Evolutionary conservation across 345 rosid species (phyloP).

Genomic region (Eucalyptus regnans): DNA sequence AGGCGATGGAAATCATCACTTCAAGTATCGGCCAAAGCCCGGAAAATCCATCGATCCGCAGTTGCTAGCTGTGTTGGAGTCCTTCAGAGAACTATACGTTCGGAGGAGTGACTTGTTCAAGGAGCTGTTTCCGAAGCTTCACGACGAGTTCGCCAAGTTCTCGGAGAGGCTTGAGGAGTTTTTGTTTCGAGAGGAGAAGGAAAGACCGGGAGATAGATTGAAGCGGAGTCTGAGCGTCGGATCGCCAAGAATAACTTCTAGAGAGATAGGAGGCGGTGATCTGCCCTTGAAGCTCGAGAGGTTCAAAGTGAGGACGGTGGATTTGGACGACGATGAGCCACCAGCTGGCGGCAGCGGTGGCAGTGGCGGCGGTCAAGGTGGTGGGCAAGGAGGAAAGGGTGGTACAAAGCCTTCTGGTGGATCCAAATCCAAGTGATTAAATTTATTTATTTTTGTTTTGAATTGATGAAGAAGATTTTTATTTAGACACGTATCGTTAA

Average conservation of each 20-base stretch:
- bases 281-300: conserved; percentile 7
- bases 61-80: conserved; percentile 7
- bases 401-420: conserved; percentile 1
- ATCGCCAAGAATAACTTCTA: conserved; percentile 1
- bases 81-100: conserved; percentile 15
- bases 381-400: background rate
- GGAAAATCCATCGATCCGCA: conserved; percentile 7
- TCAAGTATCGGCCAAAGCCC: background rate
- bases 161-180: background rate
- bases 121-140: conserved; percentile 12
- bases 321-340: background rate
- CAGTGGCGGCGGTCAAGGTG: background rate
- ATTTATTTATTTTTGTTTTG: background rate
- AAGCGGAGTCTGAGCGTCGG: conserved; percentile 31
- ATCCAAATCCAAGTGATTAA: background rate
- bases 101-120: conserved; percentile 18
- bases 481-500: background rate
- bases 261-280: background rate
- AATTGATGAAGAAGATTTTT: background rate
- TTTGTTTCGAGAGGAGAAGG: background rate
- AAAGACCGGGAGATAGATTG: background rate
- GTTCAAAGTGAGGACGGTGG: conserved; percentile 25
- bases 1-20: background rate
- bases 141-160: conserved; percentile 4
- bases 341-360: background rate